Conservation (phyloP, 2,329 filamentous ascomycete species). For the Sarocladium strictum region DNA sequence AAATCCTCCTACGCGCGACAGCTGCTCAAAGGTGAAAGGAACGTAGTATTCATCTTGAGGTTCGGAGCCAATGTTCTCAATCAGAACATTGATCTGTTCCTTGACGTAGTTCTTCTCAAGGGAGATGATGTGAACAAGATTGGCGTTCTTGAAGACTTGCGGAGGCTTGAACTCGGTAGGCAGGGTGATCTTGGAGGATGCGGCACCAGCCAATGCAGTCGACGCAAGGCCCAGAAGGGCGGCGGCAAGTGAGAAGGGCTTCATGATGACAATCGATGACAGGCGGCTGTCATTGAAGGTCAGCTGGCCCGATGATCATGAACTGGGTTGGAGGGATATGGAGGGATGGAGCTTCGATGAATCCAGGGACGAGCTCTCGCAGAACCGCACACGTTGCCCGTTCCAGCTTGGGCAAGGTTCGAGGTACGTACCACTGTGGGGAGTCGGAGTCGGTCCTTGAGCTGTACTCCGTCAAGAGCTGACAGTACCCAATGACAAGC, state of each 20-base stretch:
- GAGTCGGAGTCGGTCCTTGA: too few relatives aligned
- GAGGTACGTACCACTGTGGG: constrained; percentile 9
- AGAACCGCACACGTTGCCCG: constrained; percentile 31
- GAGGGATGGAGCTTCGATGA: constrained; percentile 11
- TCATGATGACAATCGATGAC: constrained; percentile 28
- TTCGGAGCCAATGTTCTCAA: constrained; percentile 77
- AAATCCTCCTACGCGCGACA: constrained; percentile 73
- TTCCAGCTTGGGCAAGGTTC: constrained; percentile 14
- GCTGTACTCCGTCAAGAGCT: too few relatives aligned
- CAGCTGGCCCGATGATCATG: constrained; percentile 12
- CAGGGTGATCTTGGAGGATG: constrained; percentile 51
- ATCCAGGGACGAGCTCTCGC: constrained; percentile 16
- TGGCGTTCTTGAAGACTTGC: constrained; percentile 88
- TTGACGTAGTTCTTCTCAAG: constrained; percentile 88
- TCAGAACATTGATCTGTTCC: constrained; percentile 87
- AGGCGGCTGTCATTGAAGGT: constrained; percentile 27
- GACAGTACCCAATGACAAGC: neutral
- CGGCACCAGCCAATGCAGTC: constrained; percentile 33
- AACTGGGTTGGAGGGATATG: constrained; percentile 12
- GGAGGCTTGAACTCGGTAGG: constrained; percentile 73
- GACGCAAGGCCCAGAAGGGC: constrained; percentile 54
- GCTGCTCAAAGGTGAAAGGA: constrained; percentile 71
- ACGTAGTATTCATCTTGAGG: constrained; percentile 88
- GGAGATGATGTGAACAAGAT: constrained; percentile 84
- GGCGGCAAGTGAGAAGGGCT: constrained; percentile 43